phyloP scores from a whole-genome alignment of 768 basidiomycete species.

The Rickenella mellea region DNA sequence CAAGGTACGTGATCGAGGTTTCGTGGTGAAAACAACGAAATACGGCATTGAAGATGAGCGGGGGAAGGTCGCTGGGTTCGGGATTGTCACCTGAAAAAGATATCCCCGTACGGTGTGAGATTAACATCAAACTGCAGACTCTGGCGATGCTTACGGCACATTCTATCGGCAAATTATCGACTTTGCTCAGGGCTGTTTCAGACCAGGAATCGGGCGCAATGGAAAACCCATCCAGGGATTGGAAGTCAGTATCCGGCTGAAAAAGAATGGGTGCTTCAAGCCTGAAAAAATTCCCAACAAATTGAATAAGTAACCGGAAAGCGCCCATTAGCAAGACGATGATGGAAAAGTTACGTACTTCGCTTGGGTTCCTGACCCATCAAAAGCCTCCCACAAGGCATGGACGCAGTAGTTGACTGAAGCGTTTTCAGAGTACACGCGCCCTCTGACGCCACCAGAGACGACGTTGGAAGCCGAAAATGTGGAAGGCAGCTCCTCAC shows the following conservation, averaged over 20 bases:
- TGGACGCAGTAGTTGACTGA: conserved; percentile 46
- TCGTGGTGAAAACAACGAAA: conserved; percentile 66
- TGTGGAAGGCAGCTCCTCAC: conserved; percentile 56
- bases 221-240: conserved; percentile 39
- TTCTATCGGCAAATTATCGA: conserved; percentile 52
- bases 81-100: conserved; percentile 49
- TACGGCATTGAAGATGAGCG: conserved; percentile 57
- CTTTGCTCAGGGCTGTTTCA: conserved; percentile 55
- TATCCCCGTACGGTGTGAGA: not conserved
- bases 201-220: conserved; percentile 48
- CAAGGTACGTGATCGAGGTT: conserved; percentile 40
- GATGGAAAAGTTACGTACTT: conserved; percentile 30
- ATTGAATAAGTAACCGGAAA: conserved; percentile 1
- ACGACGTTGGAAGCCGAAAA: conserved; percentile 33
- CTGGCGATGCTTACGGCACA: conserved; percentile 47
- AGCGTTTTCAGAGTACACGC: conserved; percentile 22
- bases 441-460: conserved; percentile 14
- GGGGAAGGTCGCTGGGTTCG: conserved; percentile 49
- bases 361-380: conserved; percentile 31
- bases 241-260: conserved; percentile 50
- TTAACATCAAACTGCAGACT: not conserved
- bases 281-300: conserved; percentile 23
- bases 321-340: not conserved
- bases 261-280: conserved; percentile 57
- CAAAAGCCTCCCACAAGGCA: conserved; percentile 48